Evolutionary conservation across 2,329 filamentous ascomycete species (phyloP).

Genomic region (Pestalotiopsis sp.): DNA sequence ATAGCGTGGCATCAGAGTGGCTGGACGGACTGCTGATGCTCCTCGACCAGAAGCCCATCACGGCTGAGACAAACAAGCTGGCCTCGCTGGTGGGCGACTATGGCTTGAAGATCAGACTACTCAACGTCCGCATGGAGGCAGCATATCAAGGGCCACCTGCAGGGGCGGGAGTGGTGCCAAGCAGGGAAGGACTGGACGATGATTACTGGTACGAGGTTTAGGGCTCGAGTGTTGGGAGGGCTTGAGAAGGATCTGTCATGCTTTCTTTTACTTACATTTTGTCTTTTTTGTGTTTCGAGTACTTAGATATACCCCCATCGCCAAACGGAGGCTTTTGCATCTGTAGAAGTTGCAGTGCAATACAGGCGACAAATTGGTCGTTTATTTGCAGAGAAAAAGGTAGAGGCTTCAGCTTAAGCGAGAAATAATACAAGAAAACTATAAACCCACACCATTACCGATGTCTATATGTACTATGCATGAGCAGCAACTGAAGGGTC

Average conservation of each 20-base stretch:
- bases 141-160: slow-evolving; percentile 66
- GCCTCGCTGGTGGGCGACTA: slow-evolving; percentile 86
- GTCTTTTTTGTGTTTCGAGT: background rate
- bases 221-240: slow-evolving; percentile 12
- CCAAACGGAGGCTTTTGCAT: background rate
- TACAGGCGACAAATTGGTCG: no score
- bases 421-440: background rate
- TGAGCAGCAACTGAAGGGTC: no score
- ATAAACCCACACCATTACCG: background rate
- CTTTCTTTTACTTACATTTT: background rate
- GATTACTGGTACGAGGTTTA: slow-evolving; percentile 89
- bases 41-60: slow-evolving; percentile 92
- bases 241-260: background rate
- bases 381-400: background rate
- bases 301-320: slow-evolving; percentile 12
- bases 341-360: background rate
- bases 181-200: slow-evolving; percentile 82
- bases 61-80: slow-evolving; percentile 91
- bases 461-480: background rate
- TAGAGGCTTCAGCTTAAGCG: background rate
- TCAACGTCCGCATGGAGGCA: slow-evolving; percentile 88
- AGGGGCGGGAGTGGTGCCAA: slow-evolving; percentile 78
- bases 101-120: slow-evolving; percentile 85
- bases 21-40: slow-evolving; percentile 94
- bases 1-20: slow-evolving; percentile 92